phyloP scores from a whole-genome alignment of 2,329 filamentous ascomycete species.

The Microthyrium microscopicum region DNA sequence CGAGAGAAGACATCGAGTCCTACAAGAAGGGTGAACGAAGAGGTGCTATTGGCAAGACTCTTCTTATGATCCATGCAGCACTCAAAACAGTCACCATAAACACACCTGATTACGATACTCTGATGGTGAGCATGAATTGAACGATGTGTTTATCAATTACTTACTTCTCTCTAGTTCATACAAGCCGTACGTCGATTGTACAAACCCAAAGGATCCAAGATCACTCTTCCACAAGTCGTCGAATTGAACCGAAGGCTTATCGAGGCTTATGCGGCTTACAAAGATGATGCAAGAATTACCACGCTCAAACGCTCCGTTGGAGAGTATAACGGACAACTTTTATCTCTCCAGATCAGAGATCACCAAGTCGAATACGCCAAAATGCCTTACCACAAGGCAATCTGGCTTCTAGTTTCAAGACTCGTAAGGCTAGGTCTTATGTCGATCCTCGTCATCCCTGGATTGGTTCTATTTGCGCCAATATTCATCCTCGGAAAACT shows the following conservation, averaged over 20 bases:
- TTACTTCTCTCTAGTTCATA: constrained; percentile 44
- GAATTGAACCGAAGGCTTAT: constrained; percentile 86
- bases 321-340: constrained; percentile 73
- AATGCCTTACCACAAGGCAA: constrained; percentile 59
- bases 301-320: constrained; percentile 58
- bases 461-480: constrained; percentile 71
- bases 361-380: constrained; percentile 89
- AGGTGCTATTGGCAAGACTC: constrained; percentile 68
- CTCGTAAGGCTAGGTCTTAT: constrained; percentile 61
- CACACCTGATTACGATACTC: constrained; percentile 82
- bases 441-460: constrained; percentile 67
- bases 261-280: constrained; percentile 82
- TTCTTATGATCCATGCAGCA: constrained; percentile 75
- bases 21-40: constrained; percentile 67
- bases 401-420: constrained; percentile 64
- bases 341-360: constrained; percentile 74
- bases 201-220: constrained; percentile 83
- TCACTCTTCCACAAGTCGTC: constrained; percentile 80
- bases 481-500: constrained; percentile 73
- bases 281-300: constrained; percentile 72
- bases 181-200: constrained; percentile 88
- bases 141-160: constrained; percentile 7
- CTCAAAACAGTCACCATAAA: constrained; percentile 82
- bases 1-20: constrained; percentile 63
- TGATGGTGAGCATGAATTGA: constrained; percentile 46